Base-by-base conservation (phyloP, 345 rosid species). In the Gossypioides kirkii region DNA sequence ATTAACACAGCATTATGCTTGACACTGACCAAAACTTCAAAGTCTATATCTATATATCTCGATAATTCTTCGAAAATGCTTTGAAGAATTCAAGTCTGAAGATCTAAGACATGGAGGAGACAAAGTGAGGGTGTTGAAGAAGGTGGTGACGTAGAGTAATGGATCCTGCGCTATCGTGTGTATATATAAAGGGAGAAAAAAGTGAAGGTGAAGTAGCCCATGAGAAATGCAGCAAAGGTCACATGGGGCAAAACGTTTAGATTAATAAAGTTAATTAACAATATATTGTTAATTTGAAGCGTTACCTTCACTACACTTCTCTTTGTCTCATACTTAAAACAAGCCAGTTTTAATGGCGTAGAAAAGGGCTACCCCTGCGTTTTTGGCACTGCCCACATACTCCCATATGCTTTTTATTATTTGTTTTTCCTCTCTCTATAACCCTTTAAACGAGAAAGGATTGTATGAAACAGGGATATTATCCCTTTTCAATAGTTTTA, bases 331-430 rank as follows among this genome's bases (percentile, higher is more conserved):
- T 25, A 67, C 70, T 59, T 16, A 50, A 83, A 32, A 22, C 38
- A 86, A 85, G 89, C 90, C 98, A 86, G 87, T 76, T 87, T 90
- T 81, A 78, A 72, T 77, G 97, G 86, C 97, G 85, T 56, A 72
- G 72, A 82, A 83, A 73, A 81, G 76, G 95, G 87, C 82, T 77
- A n/a, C 60, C 75, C 77, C 77, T 76, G 89, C 90, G 86, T 89
- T 81, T 87, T 79, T 76, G 80, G 85, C 85, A 86, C 84, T 64
- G 43, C 84, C 74, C 67, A 54, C 38, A 22, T 13, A 77, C 10
- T 70, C 84, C 73, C 77, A 74, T 59, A 75, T 64, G 79, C 43
- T 66, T 73, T 45, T 58, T 16, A 12, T 58, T 58, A 23, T 45
- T 45, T 45, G 11, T 25, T 58, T 13, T 11, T 23, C n/a, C 38